These are phyloP conservation scores for Fusarium chaquense DNA, from an alignment of 2,329 filamentous ascomycete species.

Conservation along the genomic window DNA sequence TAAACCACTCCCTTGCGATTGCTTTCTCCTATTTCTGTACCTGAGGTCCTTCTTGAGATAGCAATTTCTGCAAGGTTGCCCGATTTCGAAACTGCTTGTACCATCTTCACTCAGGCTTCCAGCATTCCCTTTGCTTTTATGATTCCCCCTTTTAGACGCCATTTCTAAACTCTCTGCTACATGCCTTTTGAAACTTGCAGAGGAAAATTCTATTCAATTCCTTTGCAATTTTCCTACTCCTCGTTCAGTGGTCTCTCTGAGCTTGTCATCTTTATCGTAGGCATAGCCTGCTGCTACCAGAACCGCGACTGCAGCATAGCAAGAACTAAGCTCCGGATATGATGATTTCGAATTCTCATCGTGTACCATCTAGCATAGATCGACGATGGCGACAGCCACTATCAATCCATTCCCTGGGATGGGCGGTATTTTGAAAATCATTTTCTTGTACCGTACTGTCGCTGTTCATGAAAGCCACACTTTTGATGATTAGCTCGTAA, in stretches of 20 bases:
- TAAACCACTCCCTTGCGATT: conserved; percentile 17
- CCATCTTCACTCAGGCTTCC: conserved; percentile 8
- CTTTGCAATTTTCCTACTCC: conserved; percentile 29
- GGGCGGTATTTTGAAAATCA: conserved; percentile 8
- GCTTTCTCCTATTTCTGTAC: conserved; percentile 15
- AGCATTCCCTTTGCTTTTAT: background rate
- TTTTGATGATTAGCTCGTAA: background rate
- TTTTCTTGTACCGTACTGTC: background rate
- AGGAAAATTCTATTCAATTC: conserved; percentile 28
- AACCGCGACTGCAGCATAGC: conserved; percentile 35
- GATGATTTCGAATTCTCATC: conserved; percentile 37
- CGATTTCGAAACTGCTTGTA: conserved; percentile 42
- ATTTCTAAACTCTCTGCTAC: conserved; percentile 26
- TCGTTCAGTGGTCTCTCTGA: conserved; percentile 14
- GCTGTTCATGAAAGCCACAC: conserved; percentile 24
- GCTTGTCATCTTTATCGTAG: conserved; percentile 3
- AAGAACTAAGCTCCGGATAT: conserved; percentile 40
- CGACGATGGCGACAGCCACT: conserved; percentile 28
- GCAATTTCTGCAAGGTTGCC: conserved; percentile 38
- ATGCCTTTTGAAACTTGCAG: conserved; percentile 25
- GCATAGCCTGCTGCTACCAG: conserved; percentile 25
- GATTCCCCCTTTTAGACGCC: conserved; percentile 17
- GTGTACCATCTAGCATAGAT: conserved; percentile 34
- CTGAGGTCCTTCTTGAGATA: conserved; percentile 25
- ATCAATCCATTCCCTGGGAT: conserved; percentile 21